Base-by-base conservation (phyloP, 108 stramenopile genomes). In the Poteriospumella lacustris region DNA sequence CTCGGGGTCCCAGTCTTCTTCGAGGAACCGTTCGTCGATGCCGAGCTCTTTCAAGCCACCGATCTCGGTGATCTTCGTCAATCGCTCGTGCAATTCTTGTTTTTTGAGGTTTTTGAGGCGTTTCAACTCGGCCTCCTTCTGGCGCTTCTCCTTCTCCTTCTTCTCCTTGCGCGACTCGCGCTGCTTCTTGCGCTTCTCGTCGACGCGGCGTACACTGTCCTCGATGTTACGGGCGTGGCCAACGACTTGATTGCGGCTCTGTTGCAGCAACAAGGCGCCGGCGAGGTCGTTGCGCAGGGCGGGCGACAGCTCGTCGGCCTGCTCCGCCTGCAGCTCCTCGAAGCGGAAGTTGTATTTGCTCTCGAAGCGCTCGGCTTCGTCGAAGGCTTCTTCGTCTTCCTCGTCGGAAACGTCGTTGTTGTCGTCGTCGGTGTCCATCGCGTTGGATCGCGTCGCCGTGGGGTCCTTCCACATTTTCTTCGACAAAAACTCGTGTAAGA, bases 341-440 rank as follows among this genome's bases (percentile, higher is more conserved):
- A 97, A 97, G 29, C 99, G 91, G 79, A 99, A 98, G 78, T 99
- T 99, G 90, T 96, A 98, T 78, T 94, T 91, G 72, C 91, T 88
- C 89, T 99, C 99, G 84, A 94, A 99, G 28, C 87, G 93, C 77
- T 99, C 99, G 58, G 89, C 90, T n/a, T 81, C 79, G 34, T 98
- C 96, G 41, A 96, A 69, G 58, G 90, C 92, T 58, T 92, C 89
- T 41, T 91, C 85, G 58, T 89, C 89, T 42, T 96, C 95, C 59
- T 89, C 90, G 56, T 92, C 91, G 43, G 83, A 76, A 31, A 80
- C 86, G 39, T 86, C 67, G 33, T 58, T 68, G 12, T 15, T 75
- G 2, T 76, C 70, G 5, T 76, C 68, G 43, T 28, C 24, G 31
- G 0, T 42, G 58, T 59, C 78, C 69, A 79, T 58, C 58, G 76